Base-by-base conservation (phyloP, 2,329 filamentous ascomycete genomes). In the Xylaria sp. region DNA sequence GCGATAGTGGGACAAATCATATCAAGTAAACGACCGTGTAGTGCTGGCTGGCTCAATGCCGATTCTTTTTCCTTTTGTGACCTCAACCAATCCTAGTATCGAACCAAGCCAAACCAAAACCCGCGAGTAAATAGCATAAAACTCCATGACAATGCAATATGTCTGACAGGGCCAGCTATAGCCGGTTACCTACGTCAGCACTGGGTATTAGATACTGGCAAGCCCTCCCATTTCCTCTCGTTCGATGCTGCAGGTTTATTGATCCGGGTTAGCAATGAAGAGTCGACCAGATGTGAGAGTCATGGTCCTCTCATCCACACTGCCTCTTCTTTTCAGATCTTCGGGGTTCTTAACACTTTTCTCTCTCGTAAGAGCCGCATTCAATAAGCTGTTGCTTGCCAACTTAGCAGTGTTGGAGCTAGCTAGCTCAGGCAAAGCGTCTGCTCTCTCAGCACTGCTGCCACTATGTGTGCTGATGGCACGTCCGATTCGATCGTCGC, bases 231-330 rank as follows among this genome's bases (percentile, higher is more conserved):
- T 21, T 31, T 4, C 17, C 42, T 46, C 15, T 17, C 23, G 54
- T 57, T 37, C 33, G 40, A 50, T 17, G 21, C 28, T 19, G 11
- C 46, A 23, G 45, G 2, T n/a, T 47, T 57, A 62, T 55, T 78
- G 85, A 76, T 95, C 92, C 17, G 92, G 92, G 77, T 96, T 96
- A 70, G 92, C 92, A 73, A 96, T 93, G 76, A 91, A 95, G 61
- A 96, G 83, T 65, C 92, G 85, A 51, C 88, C 88, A 28, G 86
- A 84, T 19, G 85, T 87, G 75, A 95, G 89, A 1, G 91, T 94
- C 77, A 87, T 89, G 4, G 90, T 91, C 72, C 90, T 83, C 77
- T 95, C 92, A 74, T 95, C 92, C 51, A 96, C 91, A 73, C 92
- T 95, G 60, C 92, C 92, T 72, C 91, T 84, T 69, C 92, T 83